Evolutionary conservation across 768 basidiomycete genomes (phyloP), one percentile per base, ranked within the genome.

Genomic region (Omphalotus guepiniiformis): DNA sequence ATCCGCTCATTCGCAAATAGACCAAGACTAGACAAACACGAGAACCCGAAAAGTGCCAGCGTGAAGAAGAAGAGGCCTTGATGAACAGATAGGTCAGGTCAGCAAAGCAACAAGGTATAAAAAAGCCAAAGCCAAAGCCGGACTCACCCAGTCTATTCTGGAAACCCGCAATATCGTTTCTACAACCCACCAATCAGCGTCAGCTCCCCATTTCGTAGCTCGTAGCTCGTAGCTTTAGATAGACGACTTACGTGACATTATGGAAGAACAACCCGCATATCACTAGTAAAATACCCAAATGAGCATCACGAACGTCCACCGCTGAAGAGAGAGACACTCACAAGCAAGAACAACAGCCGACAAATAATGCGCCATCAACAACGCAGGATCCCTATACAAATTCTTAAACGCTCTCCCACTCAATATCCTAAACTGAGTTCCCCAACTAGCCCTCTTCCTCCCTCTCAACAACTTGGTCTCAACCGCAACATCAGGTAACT

Each of bases 331-430:
- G n/a, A 15, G 46, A 23, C 18, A 76, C 87, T 72, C 62, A 90
- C 94, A 55, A 11, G 95, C 96, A 47, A 97, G 74, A 4, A 73
- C 75, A 54, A 98, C 79, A 1, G 93, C 82, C 6, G 90, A 83
- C 35, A 83, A 58, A 66, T 98, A 99, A 68, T 99, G 96, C 6
- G 93, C 85, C 2, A 83, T 76, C 72, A 99, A 75, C 47, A 99
- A 65, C 39, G 93, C 86, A 0, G 95, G 95, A 58, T 99, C 93
- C 21, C 95, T 76, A 63, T 99, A 98, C 50, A 99, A 66, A 60
- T 98, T 98, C 78, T 98, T 98, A 76, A 99, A 98, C 18, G 95
- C 93, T 48, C 96, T 70, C 21, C 94, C 94, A 61, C 93, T 96
- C 61, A 99, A 68, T 48, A 97, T 94, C 62, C 80, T 78, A 60